Conservation (phyloP, 495 filamentous ascomycete species). For the Clohesyomyces aquaticus region DNA sequence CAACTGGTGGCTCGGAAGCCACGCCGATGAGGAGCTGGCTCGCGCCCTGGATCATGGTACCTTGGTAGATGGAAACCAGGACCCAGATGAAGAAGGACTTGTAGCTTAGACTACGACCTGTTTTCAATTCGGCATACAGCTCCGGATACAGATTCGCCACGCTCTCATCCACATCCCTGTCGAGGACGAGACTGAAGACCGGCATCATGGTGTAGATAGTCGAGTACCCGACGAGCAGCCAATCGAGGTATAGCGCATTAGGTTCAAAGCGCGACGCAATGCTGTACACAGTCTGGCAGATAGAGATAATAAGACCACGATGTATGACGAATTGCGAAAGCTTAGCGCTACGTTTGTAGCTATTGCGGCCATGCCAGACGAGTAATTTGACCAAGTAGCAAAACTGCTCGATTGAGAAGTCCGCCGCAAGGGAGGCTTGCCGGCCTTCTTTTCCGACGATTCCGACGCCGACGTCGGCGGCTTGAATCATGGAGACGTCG, state of each 20-base stretch:
- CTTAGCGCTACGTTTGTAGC: constrained; percentile 94
- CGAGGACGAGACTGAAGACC: constrained; percentile 94
- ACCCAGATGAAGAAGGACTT: constrained; percentile 97
- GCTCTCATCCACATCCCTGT: constrained; percentile 90
- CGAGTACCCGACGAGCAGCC: constrained; percentile 96
- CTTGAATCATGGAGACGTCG: constrained; percentile 99
- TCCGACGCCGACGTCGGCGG: constrained; percentile 94
- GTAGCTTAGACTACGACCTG: constrained; percentile 82
- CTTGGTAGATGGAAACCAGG: constrained; percentile 93
- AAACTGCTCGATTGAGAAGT: constrained; percentile 95
- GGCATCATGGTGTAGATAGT: constrained; percentile 94
- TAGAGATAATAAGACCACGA: constrained; percentile 88
- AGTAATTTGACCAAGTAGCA: constrained; percentile 94
- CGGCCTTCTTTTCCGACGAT: constrained; percentile 98
- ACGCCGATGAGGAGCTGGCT: constrained; percentile 83
- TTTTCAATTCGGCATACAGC: constrained; percentile 92
- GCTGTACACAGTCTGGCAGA: constrained; percentile 97
- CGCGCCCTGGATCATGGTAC: constrained; percentile 88
- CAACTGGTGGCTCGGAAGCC: constrained; percentile 54
- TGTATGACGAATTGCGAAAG: constrained; percentile 98
- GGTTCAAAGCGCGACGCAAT: constrained; percentile 90
- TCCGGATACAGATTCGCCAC: constrained; percentile 96
- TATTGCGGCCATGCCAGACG: constrained; percentile 97
- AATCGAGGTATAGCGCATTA: constrained; percentile 90
- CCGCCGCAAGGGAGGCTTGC: constrained; percentile 91